A percentile compares a stretch with the other conserved stretches of the same genome.
These are phyloP conservation scores for Saksenaea vasiformis DNA, from an alignment of 371 early-diverging fungal genomes.

Conservation along the genomic window DNA sequence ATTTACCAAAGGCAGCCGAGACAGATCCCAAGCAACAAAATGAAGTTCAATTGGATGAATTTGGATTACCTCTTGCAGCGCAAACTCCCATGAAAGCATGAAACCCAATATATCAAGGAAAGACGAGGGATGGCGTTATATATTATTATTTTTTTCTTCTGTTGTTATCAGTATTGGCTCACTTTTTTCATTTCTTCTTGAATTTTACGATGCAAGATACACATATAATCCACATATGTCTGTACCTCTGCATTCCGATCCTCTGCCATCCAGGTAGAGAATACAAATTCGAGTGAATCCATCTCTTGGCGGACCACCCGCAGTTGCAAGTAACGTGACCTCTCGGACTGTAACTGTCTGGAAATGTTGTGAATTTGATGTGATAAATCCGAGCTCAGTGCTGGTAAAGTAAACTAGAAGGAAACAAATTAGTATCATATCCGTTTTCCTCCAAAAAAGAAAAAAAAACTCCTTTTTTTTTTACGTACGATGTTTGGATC, in stretches of 20 bases:
- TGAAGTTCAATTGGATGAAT: constrained; percentile 56
- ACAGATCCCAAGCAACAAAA: constrained; percentile 45
- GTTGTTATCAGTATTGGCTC: constrained; percentile 22
- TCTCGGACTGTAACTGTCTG: constrained; percentile 57
- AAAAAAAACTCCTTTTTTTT: background rate
- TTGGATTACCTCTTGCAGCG: constrained; percentile 55
- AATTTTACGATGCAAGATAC: constrained; percentile 86
- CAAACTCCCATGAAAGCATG: constrained; percentile 53
- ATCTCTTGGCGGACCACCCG: constrained; percentile 62
- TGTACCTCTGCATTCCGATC: constrained; percentile 89
- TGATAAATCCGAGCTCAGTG: constrained; percentile 56
- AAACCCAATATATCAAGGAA: constrained; percentile 16
- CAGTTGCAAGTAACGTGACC: constrained; percentile 40
- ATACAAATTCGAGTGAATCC: constrained; percentile 68
- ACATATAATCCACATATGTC: constrained; percentile 94
- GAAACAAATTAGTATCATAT: background rate
- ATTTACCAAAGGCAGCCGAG: constrained; percentile 54
- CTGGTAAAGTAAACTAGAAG: constrained; percentile 36
- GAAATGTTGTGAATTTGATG: constrained; percentile 66
- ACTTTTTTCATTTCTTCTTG: constrained; percentile 72
- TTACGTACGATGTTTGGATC: constrained; percentile 68
- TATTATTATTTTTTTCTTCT: background rate
- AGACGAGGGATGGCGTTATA: constrained; percentile 6
- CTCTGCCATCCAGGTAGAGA: constrained; percentile 74
- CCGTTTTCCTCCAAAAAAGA: background rate